Evolutionary conservation across 768 basidiomycete genomes (phyloP), one percentile per base, ranked within the genome.

Genomic region (Phlebiopsis flavidoalba): DNA sequence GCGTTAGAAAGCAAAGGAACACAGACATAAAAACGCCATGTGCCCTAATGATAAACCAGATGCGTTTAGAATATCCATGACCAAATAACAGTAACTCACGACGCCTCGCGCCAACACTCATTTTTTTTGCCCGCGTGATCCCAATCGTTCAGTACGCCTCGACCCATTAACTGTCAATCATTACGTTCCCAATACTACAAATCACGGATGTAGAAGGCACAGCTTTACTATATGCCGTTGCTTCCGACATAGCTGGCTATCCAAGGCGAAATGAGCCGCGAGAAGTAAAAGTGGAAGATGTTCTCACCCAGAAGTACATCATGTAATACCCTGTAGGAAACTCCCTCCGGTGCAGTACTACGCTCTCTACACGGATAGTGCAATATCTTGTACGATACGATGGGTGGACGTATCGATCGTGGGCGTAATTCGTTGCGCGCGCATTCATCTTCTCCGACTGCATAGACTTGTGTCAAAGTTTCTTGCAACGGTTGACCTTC

Each of bases 1-100:
- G 55, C 52, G 33, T 62, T 19, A 6, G 12, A 22, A 3, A 60
- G 36, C 8, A 59, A 36, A 8, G 26, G 46, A 0, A 58, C 52
- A 10, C 60, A 64, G 51, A 62, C 57, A 31, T 31, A n/a, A 55
- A 63, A 66, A 8, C 56, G 60, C 65, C 65, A 66, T 0, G 62
- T 66, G 6, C 62, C 65, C 65, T 65, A 40, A 6, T 36, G 33
- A 31, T 15, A 12, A 3, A 43, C 12, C 3, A 43, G 40, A 43
- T 17, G 37, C 3, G 40, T 17, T 12, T 10, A 12, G 2, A n/a
- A 17, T 3, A 43, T 43, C 12, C 2, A 43, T 43, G 8, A 3
- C 3, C 2, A 17, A 4, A 12, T 17, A 43, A 24, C 2, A 31
- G 26, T 31, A 6, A 51, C 50, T 22, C 19, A 53, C 53, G 15